Base-by-base conservation (phyloP, 306 rosid genomes). In the Bauhinia variegata region DNA sequence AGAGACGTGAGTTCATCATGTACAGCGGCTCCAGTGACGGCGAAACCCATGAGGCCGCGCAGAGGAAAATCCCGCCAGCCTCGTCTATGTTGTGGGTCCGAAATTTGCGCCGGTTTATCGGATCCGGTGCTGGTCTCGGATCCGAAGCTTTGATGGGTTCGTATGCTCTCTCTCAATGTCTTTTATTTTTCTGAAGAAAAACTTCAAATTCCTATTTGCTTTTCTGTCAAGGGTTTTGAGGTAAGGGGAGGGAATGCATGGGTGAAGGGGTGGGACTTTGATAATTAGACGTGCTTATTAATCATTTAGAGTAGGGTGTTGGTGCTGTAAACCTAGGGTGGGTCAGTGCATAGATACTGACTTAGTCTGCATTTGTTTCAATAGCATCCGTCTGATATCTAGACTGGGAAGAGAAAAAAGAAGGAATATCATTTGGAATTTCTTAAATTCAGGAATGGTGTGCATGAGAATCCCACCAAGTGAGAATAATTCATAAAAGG, bases 81-180 rank as follows among this genome's bases (percentile, higher is more conserved):
- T 86, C 99, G 28, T 90, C 99, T 43, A 95, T 90, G 99, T 36
- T 82, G 11, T 95, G 99, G 99, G 99, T 75, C 43, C 82, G 99
- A 33, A 95, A 90, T 69, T 93, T 95, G 57, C 96, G 99, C 55
- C 88, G 95, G 13, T 95, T 69, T 78, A 90, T 95, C 46, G 99
- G 97, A 86, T 76, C 92, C 63, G 97, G 96, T 32, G 78, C 83
- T 33, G 96, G 97, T 33, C 97, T 90, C 12, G 99, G 99, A 71
- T 88, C 97, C 71, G 97, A 95, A 82, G 95, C 99, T 4, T 75
- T 95, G 43, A 90, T 95, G 97, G 99, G 97, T 95, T 52, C 36
- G 81, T 68, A 2, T 56, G 41, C 41, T 41, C 54, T 30, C 41
- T 51, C 49, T 2, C 8, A 5, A 4, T 36, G 41, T 39, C 51